Evolutionary conservation across 495 filamentous ascomycete genomes (phyloP).

Genomic region (Penicillium ucsense): DNA sequence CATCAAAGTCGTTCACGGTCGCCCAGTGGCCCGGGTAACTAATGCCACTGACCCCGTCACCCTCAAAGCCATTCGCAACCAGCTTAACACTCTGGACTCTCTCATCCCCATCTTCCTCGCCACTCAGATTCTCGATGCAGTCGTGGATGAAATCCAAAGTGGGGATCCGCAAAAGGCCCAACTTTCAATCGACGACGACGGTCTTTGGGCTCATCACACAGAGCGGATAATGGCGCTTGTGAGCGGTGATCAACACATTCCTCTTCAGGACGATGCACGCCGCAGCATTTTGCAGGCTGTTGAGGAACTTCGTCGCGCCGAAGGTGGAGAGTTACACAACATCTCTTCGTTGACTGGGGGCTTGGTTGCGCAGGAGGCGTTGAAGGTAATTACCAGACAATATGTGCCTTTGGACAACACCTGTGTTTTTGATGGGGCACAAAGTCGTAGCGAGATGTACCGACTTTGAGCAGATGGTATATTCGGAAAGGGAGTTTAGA

Average conservation of each 20-base stretch:
- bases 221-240: conserved; percentile 33
- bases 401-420: conserved; percentile 93
- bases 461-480: conserved; percentile 15
- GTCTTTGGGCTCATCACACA: conserved; percentile 30
- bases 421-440: conserved; percentile 84
- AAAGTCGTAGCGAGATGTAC: conserved; percentile 64
- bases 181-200: conserved; percentile 25
- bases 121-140: conserved; percentile 53
- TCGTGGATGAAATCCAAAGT: conserved; percentile 33
- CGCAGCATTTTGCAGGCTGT: conserved; percentile 43
- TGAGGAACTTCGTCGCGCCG: conserved; percentile 62
- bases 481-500: too few relatives aligned
- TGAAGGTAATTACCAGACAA: conserved; percentile 94
- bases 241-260: conserved; percentile 39
- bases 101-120: conserved; percentile 73
- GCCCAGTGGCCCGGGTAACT: conserved; percentile 38
- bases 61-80: conserved; percentile 22
- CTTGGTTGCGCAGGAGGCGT: conserved; percentile 87
- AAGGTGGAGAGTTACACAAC: conserved; percentile 87
- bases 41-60: conserved; percentile 22
- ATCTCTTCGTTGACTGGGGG: conserved; percentile 85
- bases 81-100: conserved; percentile 39
- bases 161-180: not conserved
- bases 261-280: conserved; percentile 23
- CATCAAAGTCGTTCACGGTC: conserved; percentile 73